Evolutionary conservation across 1,284 basidiomycete species (phyloP).

Genomic region (Marasmius oreades): DNA sequence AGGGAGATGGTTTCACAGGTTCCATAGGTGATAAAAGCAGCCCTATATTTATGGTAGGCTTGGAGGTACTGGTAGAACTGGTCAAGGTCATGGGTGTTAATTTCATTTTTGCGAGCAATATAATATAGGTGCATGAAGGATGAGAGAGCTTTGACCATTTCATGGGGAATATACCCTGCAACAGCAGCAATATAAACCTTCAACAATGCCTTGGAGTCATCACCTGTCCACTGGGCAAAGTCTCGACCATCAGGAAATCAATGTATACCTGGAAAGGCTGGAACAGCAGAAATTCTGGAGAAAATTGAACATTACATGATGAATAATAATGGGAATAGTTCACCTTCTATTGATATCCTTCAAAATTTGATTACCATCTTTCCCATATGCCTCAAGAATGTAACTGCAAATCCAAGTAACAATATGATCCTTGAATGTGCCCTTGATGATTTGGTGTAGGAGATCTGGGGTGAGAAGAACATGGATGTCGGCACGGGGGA

Average conservation of each 20-base stretch:
- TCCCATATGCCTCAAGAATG: slow-evolving; percentile 16
- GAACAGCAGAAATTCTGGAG: slow-evolving; percentile 7
- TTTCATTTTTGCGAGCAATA: slow-evolving; percentile 23
- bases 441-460: no score
- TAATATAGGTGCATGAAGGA: slow-evolving; percentile 32
- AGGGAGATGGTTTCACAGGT: no score
- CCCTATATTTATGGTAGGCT: no score
- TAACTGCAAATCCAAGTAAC: no score
- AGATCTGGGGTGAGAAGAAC: no score
- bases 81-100: no score
- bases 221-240: slow-evolving; percentile 27
- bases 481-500: no score
- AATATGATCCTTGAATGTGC: no score
- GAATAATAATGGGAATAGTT: neutral
- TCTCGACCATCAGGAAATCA: slow-evolving; percentile 24
- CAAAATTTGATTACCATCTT: slow-evolving; percentile 16
- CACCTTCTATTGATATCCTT: slow-evolving; percentile 25
- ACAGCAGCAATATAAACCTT: no score
- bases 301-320: neutral
- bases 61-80: no score
- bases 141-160: slow-evolving; percentile 18
- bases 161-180: slow-evolving; percentile 21
- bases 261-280: slow-evolving; percentile 21
- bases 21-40: no score
- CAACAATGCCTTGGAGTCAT: slow-evolving; percentile 28